phyloP scores from a whole-genome alignment of 2,329 filamentous ascomycete species.

The Ceratocystis cubensis region DNA sequence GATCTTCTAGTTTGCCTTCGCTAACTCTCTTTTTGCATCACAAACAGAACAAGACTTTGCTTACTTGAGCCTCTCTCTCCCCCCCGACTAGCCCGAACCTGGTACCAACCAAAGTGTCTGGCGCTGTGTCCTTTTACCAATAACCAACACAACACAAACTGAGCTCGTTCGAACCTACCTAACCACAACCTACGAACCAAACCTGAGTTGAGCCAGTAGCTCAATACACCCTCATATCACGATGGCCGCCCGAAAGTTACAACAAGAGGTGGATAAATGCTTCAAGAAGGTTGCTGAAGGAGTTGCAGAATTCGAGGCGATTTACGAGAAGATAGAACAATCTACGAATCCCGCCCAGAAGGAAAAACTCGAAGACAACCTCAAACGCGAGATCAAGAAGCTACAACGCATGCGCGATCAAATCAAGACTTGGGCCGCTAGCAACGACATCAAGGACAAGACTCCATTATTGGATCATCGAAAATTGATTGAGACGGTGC shows the following conservation, averaged over 20 bases:
- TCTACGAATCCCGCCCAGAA: slow-evolving; percentile 89
- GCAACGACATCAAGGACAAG: slow-evolving; percentile 99
- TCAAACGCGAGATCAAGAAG: slow-evolving; percentile 99
- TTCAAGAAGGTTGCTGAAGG: slow-evolving; percentile 98
- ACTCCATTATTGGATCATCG: slow-evolving; percentile 84
- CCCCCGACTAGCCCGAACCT: neutral
- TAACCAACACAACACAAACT: neutral
- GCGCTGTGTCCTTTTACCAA: neutral
- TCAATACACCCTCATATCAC: slow-evolving; percentile 27
- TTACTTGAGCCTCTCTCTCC: neutral
- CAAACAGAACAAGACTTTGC: neutral
- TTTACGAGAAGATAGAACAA: slow-evolving; percentile 95
- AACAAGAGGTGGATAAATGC: slow-evolving; percentile 97
- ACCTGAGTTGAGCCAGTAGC: slow-evolving; percentile 20
- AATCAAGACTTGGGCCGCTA: slow-evolving; percentile 98
- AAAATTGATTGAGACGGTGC: slow-evolving; percentile 92
- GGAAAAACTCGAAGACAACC: slow-evolving; percentile 93
- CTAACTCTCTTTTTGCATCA: neutral
- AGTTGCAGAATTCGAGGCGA: slow-evolving; percentile 79
- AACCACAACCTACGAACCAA: neutral
- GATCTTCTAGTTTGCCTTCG: neutral
- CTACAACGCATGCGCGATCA: slow-evolving; percentile 92
- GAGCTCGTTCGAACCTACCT: neutral
- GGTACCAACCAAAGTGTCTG: neutral
- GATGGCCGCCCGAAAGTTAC: slow-evolving; percentile 93